Evolutionary conservation across 1,139 yeast species (phyloP), one percentile per base, ranked within the genome.

Genomic region (Spencermartinsiella ligniputridi): DNA sequence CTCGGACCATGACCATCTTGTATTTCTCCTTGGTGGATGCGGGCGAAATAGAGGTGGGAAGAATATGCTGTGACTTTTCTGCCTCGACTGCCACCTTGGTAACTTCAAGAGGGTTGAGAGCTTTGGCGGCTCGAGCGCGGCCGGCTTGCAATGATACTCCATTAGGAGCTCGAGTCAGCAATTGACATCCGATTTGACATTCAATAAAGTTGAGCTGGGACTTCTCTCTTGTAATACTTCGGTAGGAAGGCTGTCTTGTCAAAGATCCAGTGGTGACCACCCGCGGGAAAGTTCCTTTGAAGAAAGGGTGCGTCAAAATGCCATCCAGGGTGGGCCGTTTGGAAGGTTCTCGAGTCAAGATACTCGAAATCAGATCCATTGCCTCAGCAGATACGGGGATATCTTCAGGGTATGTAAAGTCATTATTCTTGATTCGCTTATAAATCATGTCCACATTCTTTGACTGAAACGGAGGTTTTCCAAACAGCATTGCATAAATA

Each of bases 391-490:
- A 81, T 36, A 86, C 79, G 33, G 76, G 75, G 55, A 78, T 76
- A 53, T 83, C 89, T 36, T 72, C 73, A 20, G 98, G 98, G 68
- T 89, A 92, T 40, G 70, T 68, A 62, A 82, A 89, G 55, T 88
- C 95, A 45, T 85, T 83, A 48, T 76, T 75, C 66, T 89, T 88
- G 64, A 94, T 92, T 66, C 96, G 59, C 46, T 89, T 95, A 67
- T 94, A 94, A 54, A 94, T 92, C 45, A 86, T 81, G 59, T 89
- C 86, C 42, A 94, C 97, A 62, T 90, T 96, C 63, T 88, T 88
- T 30, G 96, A 89, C 69, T 92, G 98, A 69, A 92, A 92, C 3
- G 98, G 98, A 15, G 98, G 97, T 64, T 88, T 89, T 24, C 97
- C 97, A 44, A 84, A 75, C 44, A 92, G 72, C 67, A 92, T 75